Evolutionary conservation across 2,329 filamentous ascomycete species (phyloP).

Genomic region (Paraphaeosphaeria minitans): DNA sequence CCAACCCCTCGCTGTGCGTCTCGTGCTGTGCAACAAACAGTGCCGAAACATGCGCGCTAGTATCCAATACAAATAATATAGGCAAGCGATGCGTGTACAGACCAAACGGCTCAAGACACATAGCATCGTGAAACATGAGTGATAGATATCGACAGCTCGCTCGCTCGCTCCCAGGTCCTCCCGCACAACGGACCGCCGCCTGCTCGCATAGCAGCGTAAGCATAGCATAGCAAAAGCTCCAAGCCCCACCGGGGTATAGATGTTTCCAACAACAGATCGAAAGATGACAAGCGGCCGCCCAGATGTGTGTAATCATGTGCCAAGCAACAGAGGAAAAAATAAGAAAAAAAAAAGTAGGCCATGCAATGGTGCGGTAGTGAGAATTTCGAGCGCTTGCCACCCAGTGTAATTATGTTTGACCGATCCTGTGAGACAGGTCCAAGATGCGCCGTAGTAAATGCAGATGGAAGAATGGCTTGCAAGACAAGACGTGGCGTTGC

Average conservation of each 20-base stretch:
- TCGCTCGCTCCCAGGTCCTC: not conserved
- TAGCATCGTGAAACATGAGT: conserved; percentile 1
- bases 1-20: not conserved
- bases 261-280: not conserved
- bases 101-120: not conserved
- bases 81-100: not conserved
- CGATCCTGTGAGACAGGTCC: not conserved
- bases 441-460: conserved; percentile 5
- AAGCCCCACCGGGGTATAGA: conserved; percentile 11
- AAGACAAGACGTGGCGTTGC: conserved; percentile 7
- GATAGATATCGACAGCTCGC: too few relatives aligned
- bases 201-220: too few relatives aligned
- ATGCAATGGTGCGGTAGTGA: conserved; percentile 7
- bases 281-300: conserved; percentile 11
- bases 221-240: not conserved
- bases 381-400: conserved; percentile 24
- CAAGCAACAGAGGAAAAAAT: not conserved
- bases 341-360: not conserved
- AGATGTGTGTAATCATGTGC: conserved; percentile 2
- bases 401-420: conserved; percentile 17
- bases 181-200: not conserved
- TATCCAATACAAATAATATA: not conserved
- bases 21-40: too few relatives aligned
- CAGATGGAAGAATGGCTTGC: conserved; percentile 1
- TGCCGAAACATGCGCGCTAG: not conserved